Percentiles rank a stretch among this genome's conserved stretches.
Evolutionary conservation across 306 rosid genomes (phyloP).

Genomic region (cucumber (Cucumis sativus)): DNA sequence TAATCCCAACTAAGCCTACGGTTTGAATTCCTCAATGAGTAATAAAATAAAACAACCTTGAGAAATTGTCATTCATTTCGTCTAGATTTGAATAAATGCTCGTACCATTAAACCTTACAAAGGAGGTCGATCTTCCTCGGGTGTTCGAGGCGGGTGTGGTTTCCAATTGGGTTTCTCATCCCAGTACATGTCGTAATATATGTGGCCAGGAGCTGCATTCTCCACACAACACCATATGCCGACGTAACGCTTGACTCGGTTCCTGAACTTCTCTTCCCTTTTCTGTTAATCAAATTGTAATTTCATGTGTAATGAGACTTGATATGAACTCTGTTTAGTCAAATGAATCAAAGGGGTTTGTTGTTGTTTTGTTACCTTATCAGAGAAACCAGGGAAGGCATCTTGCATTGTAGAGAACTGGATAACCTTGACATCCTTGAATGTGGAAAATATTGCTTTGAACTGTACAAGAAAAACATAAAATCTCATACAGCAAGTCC

Average conservation of each 20-base stretch:
- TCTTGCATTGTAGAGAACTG: constrained; percentile 90
- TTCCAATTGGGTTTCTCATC: constrained; percentile 95
- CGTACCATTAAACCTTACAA: constrained; percentile 23
- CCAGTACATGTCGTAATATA: constrained; percentile 93
- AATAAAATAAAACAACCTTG: neutral
- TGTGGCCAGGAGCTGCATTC: constrained; percentile 69
- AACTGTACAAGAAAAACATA: constrained; percentile 34
- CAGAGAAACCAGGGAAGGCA: constrained; percentile 52
- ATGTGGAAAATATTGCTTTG: constrained; percentile 51
- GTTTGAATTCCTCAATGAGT: neutral
- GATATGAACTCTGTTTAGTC: neutral
- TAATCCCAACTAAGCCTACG: neutral
- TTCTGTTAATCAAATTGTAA: constrained; percentile 23
- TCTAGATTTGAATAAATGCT: neutral
- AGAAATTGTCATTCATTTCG: neutral
- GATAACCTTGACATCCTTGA: constrained; percentile 77
- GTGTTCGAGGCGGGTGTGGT: constrained; percentile 68
- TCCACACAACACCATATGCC: constrained; percentile 97
- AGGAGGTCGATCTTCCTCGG: constrained; percentile 83
- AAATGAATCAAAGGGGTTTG: neutral
- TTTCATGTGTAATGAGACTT: neutral
- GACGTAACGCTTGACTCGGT: constrained; percentile 54
- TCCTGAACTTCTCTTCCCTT: constrained; percentile 62
- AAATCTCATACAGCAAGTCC: constrained; percentile 11
- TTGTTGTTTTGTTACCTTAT: constrained; percentile 32